These are phyloP conservation scores for Olyra latifolia DNA, from an alignment of 176 grass and related monocot species.

Conservation along the genomic window DNA sequence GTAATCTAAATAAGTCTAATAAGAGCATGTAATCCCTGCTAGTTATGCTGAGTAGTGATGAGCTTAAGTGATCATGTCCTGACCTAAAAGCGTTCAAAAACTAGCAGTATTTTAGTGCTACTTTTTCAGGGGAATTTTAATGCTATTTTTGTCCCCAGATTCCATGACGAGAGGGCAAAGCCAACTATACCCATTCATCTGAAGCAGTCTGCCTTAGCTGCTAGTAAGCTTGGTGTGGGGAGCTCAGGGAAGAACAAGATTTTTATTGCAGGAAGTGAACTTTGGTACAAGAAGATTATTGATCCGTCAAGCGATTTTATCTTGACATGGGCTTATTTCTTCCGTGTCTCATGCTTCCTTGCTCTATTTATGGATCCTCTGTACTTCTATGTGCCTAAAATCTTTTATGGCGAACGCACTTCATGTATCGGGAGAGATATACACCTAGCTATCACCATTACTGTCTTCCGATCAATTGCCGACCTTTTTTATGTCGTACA, in stretches of 20 bases:
- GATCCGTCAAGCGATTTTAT: conserved; percentile 74
- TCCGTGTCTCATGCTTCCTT: conserved; percentile 66
- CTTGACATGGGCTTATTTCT: conserved; percentile 69
- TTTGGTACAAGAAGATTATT: conserved; percentile 58
- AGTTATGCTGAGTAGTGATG: background rate
- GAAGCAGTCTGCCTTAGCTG: conserved; percentile 28
- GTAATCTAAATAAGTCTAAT: background rate
- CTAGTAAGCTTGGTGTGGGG: conserved; percentile 31
- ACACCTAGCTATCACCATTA: conserved; percentile 56
- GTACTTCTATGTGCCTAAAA: conserved; percentile 83
- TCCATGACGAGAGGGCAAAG: conserved; percentile 77
- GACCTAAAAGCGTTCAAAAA: background rate
- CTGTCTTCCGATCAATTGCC: conserved; percentile 62
- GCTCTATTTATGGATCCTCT: conserved; percentile 88
- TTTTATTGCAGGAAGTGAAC: conserved; percentile 47
- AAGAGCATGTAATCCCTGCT: background rate
- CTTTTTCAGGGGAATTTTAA: background rate
- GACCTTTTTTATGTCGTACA: conserved; percentile 82
- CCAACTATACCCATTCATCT: conserved; percentile 60
- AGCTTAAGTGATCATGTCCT: background rate
- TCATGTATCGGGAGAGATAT: conserved; percentile 58
- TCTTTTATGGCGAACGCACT: background rate
- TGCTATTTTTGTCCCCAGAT: conserved; percentile 40
- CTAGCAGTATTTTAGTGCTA: background rate
- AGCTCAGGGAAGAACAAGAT: conserved; percentile 46